Conservation (phyloP, 257 asterid species). For the Thymus quinquecostatus region DNA sequence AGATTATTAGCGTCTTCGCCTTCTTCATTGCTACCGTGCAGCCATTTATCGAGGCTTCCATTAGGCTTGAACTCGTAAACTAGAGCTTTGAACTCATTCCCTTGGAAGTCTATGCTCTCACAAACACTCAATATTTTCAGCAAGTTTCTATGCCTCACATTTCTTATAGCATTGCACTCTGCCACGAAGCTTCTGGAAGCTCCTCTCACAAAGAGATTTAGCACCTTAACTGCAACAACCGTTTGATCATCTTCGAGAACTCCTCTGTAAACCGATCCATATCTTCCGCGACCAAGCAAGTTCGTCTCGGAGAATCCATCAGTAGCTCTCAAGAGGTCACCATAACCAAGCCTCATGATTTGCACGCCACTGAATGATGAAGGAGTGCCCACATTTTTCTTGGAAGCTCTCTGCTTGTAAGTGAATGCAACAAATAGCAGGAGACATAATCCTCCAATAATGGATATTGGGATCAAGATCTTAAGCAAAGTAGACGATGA, state of each 20-base stretch:
- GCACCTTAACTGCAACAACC: constrained; percentile 7
- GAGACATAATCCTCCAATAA: not conserved
- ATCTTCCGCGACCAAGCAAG: constrained; percentile 2
- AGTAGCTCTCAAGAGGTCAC: not conserved
- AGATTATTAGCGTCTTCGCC: not conserved
- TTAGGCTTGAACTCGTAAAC: not conserved
- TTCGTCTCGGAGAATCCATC: not conserved
- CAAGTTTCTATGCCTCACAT: constrained; percentile 16
- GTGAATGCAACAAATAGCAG: not conserved
- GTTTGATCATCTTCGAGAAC: not conserved
- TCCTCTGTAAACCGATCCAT: constrained; percentile 6
- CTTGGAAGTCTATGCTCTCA: constrained; percentile 24
- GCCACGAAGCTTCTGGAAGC: constrained; percentile 8
- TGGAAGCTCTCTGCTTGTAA: not conserved
- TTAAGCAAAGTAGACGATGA: not conserved
- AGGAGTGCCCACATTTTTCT: not conserved
- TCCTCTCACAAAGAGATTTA: constrained; percentile 5
- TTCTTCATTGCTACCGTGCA: not conserved
- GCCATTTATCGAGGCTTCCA: constrained; percentile 8
- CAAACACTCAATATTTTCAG: constrained; percentile 15
- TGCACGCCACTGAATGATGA: not conserved
- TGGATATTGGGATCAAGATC: constrained; percentile 13
- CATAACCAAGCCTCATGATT: not conserved
- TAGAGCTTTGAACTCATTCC: constrained; percentile 16
- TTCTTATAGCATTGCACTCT: constrained; percentile 13